Evolutionary conservation across 148 eudicot genomes (phyloP).

Genomic region (Chenopodium album): DNA sequence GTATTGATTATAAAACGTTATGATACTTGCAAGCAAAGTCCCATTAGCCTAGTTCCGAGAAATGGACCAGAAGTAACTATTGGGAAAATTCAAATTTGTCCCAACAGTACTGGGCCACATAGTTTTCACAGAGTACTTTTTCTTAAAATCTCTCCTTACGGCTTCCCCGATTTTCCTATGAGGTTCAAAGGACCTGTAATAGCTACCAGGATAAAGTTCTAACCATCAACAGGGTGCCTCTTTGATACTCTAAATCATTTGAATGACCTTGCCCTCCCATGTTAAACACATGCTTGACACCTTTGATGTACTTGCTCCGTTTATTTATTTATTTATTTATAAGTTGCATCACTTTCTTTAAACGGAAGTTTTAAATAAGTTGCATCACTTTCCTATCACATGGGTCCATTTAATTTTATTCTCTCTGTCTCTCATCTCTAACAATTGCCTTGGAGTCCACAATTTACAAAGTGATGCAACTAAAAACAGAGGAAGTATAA

Average conservation of each 20-base stretch:
- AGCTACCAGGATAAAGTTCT: not conserved
- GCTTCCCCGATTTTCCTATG: not conserved
- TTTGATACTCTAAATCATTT: not conserved
- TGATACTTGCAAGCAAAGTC: not conserved
- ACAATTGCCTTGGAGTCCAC: too few species aligned
- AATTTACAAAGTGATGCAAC: too few species aligned
- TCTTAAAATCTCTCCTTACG: not conserved
- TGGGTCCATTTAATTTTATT: too few species aligned
- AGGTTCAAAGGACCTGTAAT: not conserved
- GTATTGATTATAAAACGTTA: not conserved
- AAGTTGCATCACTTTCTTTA: too few species aligned
- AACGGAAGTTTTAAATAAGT: too few species aligned
- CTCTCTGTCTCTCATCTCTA: too few species aligned
- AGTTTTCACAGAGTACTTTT: not conserved
- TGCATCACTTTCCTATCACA: too few species aligned
- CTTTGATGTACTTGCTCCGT: not conserved
- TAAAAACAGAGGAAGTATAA: not conserved
- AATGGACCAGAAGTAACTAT: not conserved
- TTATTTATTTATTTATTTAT: too few species aligned
- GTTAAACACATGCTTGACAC: not conserved
- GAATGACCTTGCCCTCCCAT: not conserved
- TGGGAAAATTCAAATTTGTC: not conserved
- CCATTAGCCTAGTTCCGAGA: not conserved
- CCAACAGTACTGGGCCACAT: not conserved
- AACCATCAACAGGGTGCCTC: not conserved